phyloP scores from a whole-genome alignment of 2,329 filamentous ascomycete genomes.

The Ambrosiella xylebori region DNA sequence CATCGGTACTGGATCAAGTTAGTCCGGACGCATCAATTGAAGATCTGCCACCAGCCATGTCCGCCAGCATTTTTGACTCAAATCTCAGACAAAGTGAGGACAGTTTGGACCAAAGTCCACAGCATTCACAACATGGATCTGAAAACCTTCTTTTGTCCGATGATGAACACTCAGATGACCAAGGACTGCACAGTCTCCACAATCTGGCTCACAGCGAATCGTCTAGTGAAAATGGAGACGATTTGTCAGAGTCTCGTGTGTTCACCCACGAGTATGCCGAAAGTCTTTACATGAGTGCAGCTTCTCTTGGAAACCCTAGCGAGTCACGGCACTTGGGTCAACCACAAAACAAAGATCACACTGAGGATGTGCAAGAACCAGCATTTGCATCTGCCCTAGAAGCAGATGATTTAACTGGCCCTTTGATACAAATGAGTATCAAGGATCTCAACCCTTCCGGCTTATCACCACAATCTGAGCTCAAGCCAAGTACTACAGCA shows the following conservation, averaged over 20 bases:
- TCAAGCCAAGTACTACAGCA: background rate
- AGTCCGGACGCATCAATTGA: background rate
- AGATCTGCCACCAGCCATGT: slow-evolving; percentile 5
- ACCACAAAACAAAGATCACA: background rate
- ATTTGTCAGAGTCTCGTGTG: slow-evolving; percentile 46
- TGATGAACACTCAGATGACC: background rate
- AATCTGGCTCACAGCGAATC: slow-evolving; percentile 7
- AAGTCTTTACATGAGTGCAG: slow-evolving; percentile 73
- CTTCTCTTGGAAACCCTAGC: slow-evolving; percentile 29
- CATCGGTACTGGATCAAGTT: background rate
- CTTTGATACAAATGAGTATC: background rate
- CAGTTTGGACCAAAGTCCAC: background rate
- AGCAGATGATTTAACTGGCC: background rate
- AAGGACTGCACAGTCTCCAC: background rate
- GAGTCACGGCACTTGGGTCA: background rate
- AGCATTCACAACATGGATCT: slow-evolving; percentile 1
- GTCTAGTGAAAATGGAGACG: slow-evolving; percentile 23
- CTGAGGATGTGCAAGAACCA: background rate
- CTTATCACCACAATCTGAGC: background rate
- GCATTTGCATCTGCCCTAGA: background rate
- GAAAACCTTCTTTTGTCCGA: slow-evolving; percentile 3
- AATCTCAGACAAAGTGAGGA: background rate
- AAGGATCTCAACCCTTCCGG: background rate
- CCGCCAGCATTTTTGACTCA: background rate
- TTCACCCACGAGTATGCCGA: slow-evolving; percentile 68